Evolutionary conservation across 352 stramenopile species (phyloP), one percentile per base, ranked within the genome.

Genomic region (Phytopythium delawarense): DNA sequence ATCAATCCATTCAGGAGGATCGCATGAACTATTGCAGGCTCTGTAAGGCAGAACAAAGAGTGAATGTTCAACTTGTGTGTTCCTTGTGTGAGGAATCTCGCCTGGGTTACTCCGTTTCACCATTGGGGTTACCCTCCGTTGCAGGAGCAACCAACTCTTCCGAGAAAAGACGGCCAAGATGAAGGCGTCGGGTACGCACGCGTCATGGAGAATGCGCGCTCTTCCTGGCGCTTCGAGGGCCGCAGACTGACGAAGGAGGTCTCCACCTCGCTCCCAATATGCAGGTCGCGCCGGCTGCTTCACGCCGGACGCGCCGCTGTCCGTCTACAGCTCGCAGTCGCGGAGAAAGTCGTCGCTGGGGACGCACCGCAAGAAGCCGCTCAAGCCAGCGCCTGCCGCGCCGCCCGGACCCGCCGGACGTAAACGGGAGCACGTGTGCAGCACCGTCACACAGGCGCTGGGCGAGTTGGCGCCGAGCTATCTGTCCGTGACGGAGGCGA

Each of bases 401-500:
- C 23, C 55, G 5, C n/a, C 53, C 2, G 67, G 61, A 4, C 64
- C 67, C 49, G 70, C 70, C 39, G 37, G 61, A 16, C 56, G 70
- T n/a, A 74, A 72, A 48, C 71, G 64, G 51, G 58, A 20, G 20
- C 54, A 61, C 5, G 57, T 78, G 25, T 68, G 59, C 34, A 65
- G 57, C 15, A 56, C 54, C 23, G 55, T 72, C 21, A 46, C 67
- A 35, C 51, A 61, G 16, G 60, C 53, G 13, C 60, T 77, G 48
- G 4, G 23, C 25, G 1, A 50, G 20, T 48, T 77, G 12, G 39
- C 45, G 49, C 59, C 67, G 23, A 35, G 23, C 42, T 62, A 68
- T 2, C 37, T 77, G 7, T 62, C 75, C 32, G 65, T 75, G 37
- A 49, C n/a, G 13, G 79, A 89, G n/a, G 61, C 79, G 56, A 91